phyloP scores from a whole-genome alignment of 768 basidiomycete species.

The Xerocomellus dryophilus region DNA sequence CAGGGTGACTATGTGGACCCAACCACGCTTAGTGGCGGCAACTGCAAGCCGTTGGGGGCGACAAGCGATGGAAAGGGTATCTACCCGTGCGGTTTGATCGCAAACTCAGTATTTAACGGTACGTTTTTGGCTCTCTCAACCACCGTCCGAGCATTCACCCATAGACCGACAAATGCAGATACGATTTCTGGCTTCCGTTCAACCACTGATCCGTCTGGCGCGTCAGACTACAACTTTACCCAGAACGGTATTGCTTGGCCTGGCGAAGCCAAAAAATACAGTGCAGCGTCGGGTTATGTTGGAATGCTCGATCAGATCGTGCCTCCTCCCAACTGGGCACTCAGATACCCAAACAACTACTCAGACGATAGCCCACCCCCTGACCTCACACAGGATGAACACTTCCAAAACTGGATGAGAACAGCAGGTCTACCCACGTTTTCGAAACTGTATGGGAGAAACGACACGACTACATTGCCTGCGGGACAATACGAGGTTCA shows the following conservation, averaged over 20 bases:
- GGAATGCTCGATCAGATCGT: constrained; percentile 59
- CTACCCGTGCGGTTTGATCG: constrained; percentile 96
- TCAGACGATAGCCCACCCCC: constrained; percentile 62
- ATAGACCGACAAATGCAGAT: constrained; percentile 46
- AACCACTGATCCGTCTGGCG: constrained; percentile 38
- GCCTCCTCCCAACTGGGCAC: constrained; percentile 91
- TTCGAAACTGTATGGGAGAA: constrained; percentile 90
- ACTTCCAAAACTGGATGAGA: constrained; percentile 99
- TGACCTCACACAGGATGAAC: constrained; percentile 73
- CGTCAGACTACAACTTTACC: constrained; percentile 67
- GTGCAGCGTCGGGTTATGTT: constrained; percentile 50
- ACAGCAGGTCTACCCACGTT: constrained; percentile 97
- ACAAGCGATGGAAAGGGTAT: constrained; percentile 50
- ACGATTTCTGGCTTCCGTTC: constrained; percentile 68
- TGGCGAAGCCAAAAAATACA: constrained; percentile 90
- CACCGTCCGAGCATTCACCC: not conserved
- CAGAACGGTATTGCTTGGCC: constrained; percentile 90
- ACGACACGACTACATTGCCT: constrained; percentile 69
- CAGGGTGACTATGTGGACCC: constrained; percentile 61
- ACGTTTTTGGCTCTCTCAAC: constrained; percentile 13
- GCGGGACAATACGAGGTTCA: constrained; percentile 74
- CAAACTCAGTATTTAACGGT: constrained; percentile 97
- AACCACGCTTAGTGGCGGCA: constrained; percentile 54
- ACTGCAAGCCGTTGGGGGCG: constrained; percentile 86
- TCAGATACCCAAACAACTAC: constrained; percentile 73